Conservation (phyloP, 106 monocot species). For the Platanthera guangdongensis region DNA sequence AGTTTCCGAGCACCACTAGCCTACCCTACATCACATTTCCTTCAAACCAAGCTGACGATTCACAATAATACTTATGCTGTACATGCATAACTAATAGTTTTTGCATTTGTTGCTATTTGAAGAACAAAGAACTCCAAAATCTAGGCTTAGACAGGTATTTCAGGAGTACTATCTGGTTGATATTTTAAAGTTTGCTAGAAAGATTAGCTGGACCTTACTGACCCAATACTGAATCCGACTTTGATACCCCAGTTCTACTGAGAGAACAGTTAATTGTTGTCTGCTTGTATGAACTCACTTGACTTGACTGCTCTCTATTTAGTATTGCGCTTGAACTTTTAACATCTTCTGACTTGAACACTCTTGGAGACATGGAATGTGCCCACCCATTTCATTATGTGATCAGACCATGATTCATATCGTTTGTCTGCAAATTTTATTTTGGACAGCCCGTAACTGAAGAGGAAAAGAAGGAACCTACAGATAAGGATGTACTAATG, state of each 20-base stretch:
- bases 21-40: too few relatives aligned
- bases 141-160: not conserved
- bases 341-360: not conserved
- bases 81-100: not conserved
- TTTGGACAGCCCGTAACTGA: slow-evolving; percentile 58
- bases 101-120: not conserved
- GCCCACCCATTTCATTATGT: not conserved
- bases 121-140: not conserved
- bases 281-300: not conserved
- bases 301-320: not conserved
- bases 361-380: not conserved
- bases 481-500: slow-evolving; percentile 75
- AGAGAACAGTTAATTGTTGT: not conserved
- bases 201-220: not conserved
- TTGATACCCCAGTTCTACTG: not conserved
- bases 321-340: not conserved
- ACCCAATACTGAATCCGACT: not conserved
- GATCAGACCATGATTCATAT: not conserved
- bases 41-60: too few relatives aligned
- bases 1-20: too few relatives aligned
- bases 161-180: not conserved
- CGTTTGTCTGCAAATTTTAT: not conserved
- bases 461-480: slow-evolving; percentile 73
- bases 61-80: not conserved
- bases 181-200: not conserved